Evolutionary conservation across 306 rosid genomes (phyloP), one percentile per base, ranked within the genome.

Genomic region (Luffa aegyptiaca): DNA sequence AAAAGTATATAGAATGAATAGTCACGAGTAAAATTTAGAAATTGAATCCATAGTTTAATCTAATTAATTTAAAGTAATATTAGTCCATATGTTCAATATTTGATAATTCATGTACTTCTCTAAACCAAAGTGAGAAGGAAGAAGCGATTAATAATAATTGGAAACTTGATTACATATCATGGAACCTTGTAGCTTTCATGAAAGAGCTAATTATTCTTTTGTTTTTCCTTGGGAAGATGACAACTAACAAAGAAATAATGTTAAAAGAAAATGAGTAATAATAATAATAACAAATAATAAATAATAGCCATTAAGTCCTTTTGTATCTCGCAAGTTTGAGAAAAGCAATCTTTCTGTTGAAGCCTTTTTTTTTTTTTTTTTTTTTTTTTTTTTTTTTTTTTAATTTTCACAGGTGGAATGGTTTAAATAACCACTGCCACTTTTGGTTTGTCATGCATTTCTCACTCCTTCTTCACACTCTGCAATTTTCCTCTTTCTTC

Each of bases 381-480:
- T 2, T 52, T 1, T 58, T 21, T n/a, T 35, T 63, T 0, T 12
- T 53, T 16, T 52, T 26, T 16, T 12, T 2, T 52, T 1, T 58
- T 21, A 8, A 17, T 31, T 9, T 58, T 64, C 21, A 6, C 42
- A 20, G 0, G 5, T 16, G 36, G 9, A 21, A 21, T 71, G 9
- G 37, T 48, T 71, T 71, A 73, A 49, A 73, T 49, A 73, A 46
- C 1, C 26, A 21, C 44, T 35, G 80, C 56, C 75, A 82, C 83
- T 63, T 77, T 76, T 53, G 80, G 68, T 39, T 56, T 76, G 13
- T 76, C 80, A 37, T 56, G 68, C 81, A 86, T 81, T 36, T 71
- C 72, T 48, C 83, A 64, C 26, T 55, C 56, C 78, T 5, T 72
- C 44, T 37, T 35, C 39, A 59, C 9, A 14, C 70, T 44, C 81